Evolutionary conservation across 1,284 basidiomycete species (phyloP).

Genomic region (Boletus mariae): DNA sequence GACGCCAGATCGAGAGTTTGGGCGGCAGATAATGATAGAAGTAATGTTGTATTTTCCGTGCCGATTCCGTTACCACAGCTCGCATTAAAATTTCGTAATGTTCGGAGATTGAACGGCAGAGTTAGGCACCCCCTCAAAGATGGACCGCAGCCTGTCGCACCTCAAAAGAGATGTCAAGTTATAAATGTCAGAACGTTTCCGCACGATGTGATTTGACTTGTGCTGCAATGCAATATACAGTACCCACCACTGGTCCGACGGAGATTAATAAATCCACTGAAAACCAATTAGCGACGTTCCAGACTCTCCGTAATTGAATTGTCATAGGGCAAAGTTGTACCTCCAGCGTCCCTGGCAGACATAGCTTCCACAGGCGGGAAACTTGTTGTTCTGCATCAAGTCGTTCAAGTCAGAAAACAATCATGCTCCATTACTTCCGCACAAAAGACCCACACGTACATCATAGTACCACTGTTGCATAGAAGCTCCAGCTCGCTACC

Average conservation of each 20-base stretch:
- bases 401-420: background rate
- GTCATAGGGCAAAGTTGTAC: background rate
- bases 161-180: background rate
- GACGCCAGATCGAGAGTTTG: constrained; percentile 23
- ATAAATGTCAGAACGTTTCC: background rate
- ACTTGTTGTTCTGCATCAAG: background rate
- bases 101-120: background rate
- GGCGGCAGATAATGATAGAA: constrained; percentile 3
- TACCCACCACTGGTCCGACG: background rate
- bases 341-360: background rate
- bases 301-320: background rate
- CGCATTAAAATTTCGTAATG: background rate
- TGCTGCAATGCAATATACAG: background rate
- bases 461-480: background rate
- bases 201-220: background rate
- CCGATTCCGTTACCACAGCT: background rate
- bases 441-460: background rate
- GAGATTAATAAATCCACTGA: background rate
- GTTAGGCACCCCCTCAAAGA: background rate
- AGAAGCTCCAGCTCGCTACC: background rate
- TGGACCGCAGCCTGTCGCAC: background rate
- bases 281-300: background rate
- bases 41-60: constrained; percentile 13
- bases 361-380: background rate
- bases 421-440: background rate